Evolutionary conservation across 768 basidiomycete species (phyloP).

Genomic region (Lentinula edodes): DNA sequence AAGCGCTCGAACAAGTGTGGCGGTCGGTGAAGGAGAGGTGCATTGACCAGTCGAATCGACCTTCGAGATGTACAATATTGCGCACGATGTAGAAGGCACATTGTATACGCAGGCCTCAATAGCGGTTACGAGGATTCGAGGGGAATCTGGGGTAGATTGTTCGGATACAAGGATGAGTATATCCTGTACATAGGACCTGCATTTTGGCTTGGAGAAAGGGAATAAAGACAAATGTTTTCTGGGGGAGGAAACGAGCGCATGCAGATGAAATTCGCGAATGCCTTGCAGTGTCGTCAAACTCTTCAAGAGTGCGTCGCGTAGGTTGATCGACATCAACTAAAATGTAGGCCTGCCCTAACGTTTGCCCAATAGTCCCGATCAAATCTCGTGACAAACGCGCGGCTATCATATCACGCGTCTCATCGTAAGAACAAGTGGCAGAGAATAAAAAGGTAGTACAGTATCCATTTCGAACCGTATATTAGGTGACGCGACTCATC

Average conservation of each 20-base stretch:
- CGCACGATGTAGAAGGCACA: slow-evolving; percentile 60
- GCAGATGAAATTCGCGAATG: slow-evolving; percentile 66
- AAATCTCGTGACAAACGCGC: neutral
- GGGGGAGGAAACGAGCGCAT: slow-evolving; percentile 66
- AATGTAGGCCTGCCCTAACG: neutral
- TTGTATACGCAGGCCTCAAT: slow-evolving; percentile 76
- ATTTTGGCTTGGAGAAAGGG: slow-evolving; percentile 66
- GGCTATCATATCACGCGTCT: no score
- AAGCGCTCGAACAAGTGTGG: slow-evolving; percentile 60
- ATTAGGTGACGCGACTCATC: no score
- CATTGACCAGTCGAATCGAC: slow-evolving; percentile 89
- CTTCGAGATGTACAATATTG: slow-evolving; percentile 88
- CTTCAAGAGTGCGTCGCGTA: slow-evolving; percentile 59
- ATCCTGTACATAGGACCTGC: slow-evolving; percentile 68
- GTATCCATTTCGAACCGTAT: no score
- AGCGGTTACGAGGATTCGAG: slow-evolving; percentile 66
- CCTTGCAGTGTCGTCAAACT: slow-evolving; percentile 57
- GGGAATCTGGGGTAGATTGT: slow-evolving; percentile 39
- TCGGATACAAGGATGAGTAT: slow-evolving; percentile 73
- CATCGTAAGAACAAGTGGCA: no score
- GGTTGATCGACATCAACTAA: slow-evolving; percentile 21
- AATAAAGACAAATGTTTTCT: slow-evolving; percentile 65
- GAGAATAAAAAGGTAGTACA: no score
- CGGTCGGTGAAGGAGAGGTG: slow-evolving; percentile 58
- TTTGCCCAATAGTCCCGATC: neutral